Conservation (phyloP, 768 basidiomycete species). For the Kondoa subrosea region DNA sequence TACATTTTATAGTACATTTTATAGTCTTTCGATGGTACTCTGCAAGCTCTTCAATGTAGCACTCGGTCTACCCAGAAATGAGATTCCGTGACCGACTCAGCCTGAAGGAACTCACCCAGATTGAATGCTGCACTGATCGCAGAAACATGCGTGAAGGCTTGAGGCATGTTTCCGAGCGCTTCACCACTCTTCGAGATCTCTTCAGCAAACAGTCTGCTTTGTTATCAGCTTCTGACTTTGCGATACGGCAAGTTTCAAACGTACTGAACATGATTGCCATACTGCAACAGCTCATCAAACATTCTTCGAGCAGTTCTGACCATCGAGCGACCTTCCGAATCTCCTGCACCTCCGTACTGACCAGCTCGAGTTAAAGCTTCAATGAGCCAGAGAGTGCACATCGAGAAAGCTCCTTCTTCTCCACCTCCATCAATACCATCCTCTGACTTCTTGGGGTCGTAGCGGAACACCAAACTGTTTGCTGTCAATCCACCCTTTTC, state of each 20-base stretch:
- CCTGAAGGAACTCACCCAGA: background rate
- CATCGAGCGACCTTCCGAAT: conserved; percentile 37
- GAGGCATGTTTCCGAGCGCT: conserved; percentile 30
- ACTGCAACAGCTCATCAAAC: conserved; percentile 55
- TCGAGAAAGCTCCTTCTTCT: conserved; percentile 27
- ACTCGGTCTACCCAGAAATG: background rate
- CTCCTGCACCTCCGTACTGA: conserved; percentile 41
- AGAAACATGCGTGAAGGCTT: conserved; percentile 34
- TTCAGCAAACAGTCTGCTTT: conserved; percentile 65
- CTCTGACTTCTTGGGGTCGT: conserved; percentile 1
- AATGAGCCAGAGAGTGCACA: conserved; percentile 41
- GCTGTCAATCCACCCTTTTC: conserved; percentile 38
- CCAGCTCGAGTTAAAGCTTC: conserved; percentile 44
- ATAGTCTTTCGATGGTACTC: background rate
- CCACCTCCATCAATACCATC: conserved; percentile 13
- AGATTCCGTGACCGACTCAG: background rate
- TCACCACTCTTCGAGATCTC: conserved; percentile 37
- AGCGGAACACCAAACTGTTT: conserved; percentile 71
- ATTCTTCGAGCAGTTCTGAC: conserved; percentile 52
- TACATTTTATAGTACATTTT: background rate
- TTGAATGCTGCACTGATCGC: background rate
- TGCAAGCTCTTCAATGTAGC: background rate
- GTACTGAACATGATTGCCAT: background rate
- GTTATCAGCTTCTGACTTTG: conserved; percentile 66
- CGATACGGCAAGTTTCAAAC: conserved; percentile 42